Evolutionary conservation across 2,329 filamentous ascomycete genomes (phyloP), one percentile per base, ranked within the genome.

Genomic region (Calonectria pteridis): DNA sequence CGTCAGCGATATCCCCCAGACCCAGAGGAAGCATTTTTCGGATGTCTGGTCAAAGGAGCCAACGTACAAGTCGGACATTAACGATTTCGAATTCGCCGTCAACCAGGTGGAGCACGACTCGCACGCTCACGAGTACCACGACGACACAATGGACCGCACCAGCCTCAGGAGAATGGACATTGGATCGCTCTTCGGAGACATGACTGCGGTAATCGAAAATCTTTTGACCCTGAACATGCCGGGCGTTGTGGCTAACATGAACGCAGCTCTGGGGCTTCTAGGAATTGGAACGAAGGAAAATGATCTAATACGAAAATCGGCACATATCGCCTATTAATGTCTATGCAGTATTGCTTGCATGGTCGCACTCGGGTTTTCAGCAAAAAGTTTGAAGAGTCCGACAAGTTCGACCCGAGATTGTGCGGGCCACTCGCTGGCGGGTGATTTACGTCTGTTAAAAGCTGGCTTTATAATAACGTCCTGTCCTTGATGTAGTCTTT

Each of bases 261-360:
- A 62, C 6, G 23, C 55, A 62, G 55, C 55, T 62, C 20, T 62
- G 55, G 55, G 55, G 55, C 23, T 40, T 62, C 16, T 62, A 62
- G 9, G 33, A 20, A 16, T 23, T 58, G 40, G 6, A 40, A 9
- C 13, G 7, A 40, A 11, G 3, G 23, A 37, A 29, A n/a, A 33
- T 0, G 11, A 62, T 18, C 11, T 59, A 40, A 59, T 59, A 59
- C 55, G 23, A 40, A 59, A 59, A 35, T 26, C 23, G n/a, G 55
- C 6, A 26, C 14, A 28, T 37, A 18, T 26, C 5, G 13, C 33
- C 37, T 35, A 14, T 29, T 62, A 62, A 62, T 62, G 14, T 23
- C 43, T 23, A 46, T 40, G 33, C 55, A 26, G 35, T 18, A 29
- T 37, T 59, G 55, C 33, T 59, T 62, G 55, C 33, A 62, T 62